Base-by-base conservation (phyloP, 192 early-diverging fungal genomes). In the Entomortierella beljakovae region DNA sequence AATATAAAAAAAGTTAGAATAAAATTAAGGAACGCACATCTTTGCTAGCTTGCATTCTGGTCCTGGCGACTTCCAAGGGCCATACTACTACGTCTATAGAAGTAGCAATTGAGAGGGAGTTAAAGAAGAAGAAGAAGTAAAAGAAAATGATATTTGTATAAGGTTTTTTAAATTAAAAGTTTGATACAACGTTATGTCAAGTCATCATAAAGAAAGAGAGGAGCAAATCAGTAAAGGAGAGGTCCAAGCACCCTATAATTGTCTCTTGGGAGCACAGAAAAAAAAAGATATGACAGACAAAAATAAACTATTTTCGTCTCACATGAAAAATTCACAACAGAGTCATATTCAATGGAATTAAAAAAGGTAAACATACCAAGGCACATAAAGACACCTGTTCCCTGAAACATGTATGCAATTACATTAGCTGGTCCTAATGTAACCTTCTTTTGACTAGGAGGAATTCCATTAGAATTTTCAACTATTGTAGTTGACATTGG, bases 21-120 rank as follows among this genome's bases (percentile, higher is more conserved):
- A 9, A 38, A 10, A 34, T 10, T n/a, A 33, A 61, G 37, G 34
- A 23, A 71, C 66, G 43, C 57, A 77, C 74, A 58, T 69, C 66
- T 43, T 77, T 77, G 74, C 34, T 77, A 1, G 74, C 74, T 40
- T 77, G 74, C 74, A 77, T 77, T 51, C 74, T 62, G 15, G 74
- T 77, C 38, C 74, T 77, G 42, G 74, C 74, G 15, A 77, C 74
- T 50, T 77, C 74, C 60, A 77, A 42, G 8, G 74, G 74, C 74
- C 74, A 77, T 15, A 54, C 52, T 20, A 77, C 23, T 25, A 77
- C 60, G 38, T 77, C 74, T 77, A 77, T 4, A 13, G 16, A 2
- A 23, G 31, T 8, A 38, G 55, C 8, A 18, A 22, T 40, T 20
- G 58, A 7, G n/a, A 52, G n/a, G 1, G 38, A 9, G 13, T 6